phyloP scores from a whole-genome alignment of 306 rosid genomes.

The Hippophae tibetana region DNA sequence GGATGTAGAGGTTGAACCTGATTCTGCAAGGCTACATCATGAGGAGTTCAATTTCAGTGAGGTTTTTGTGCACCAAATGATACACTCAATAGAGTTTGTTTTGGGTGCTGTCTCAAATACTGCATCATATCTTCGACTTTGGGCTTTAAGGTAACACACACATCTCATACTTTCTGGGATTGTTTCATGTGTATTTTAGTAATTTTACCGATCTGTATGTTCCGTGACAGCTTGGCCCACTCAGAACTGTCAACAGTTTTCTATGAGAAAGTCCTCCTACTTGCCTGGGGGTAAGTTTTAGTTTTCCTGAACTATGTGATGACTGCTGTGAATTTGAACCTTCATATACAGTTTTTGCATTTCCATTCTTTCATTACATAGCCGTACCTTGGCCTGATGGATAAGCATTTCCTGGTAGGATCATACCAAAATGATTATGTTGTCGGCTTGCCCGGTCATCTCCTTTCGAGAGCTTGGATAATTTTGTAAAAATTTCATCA shows the following conservation, averaged over 20 bases:
- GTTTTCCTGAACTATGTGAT: background rate
- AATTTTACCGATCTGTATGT: conserved; percentile 16
- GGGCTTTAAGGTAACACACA: conserved; percentile 81
- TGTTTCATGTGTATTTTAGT: conserved; percentile 12
- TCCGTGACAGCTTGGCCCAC: conserved; percentile 84
- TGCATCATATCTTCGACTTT: conserved; percentile 99
- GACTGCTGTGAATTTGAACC: background rate
- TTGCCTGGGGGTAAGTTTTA: conserved; percentile 93
- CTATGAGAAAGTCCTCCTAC: conserved; percentile 93
- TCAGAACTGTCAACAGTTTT: conserved; percentile 95
- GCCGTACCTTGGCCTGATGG: no score
- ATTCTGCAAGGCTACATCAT: conserved; percentile 73
- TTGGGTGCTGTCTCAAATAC: conserved; percentile 99
- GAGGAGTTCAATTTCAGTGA: conserved; percentile 94
- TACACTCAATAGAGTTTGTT: conserved; percentile 93
- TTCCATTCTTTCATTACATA: background rate
- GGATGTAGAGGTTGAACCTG: conserved; percentile 84
- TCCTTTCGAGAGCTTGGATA: no score
- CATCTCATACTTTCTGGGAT: conserved; percentile 12
- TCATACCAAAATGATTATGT: no score
- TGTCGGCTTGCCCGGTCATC: no score
- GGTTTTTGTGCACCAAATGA: conserved; percentile 98
- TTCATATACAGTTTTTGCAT: background rate
- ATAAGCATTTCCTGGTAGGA: no score
- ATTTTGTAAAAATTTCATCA: no score